Evolutionary conservation across 2,329 filamentous ascomycete genomes (phyloP), one percentile per base, ranked within the genome.

Genomic region (Beauveria sp.): DNA sequence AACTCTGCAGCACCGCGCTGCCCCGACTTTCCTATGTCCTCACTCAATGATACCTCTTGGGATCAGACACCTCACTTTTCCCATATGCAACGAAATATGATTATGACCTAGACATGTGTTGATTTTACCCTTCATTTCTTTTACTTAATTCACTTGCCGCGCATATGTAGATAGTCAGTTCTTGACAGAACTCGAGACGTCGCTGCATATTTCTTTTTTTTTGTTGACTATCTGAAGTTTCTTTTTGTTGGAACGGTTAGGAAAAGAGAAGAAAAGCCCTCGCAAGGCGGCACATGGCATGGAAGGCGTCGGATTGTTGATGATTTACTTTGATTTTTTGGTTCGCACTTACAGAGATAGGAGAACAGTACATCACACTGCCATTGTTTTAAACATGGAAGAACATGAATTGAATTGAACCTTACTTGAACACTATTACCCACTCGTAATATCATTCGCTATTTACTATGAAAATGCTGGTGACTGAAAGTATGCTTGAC

Each of bases 31-130:
- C 65, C 59, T 63, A 55, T 58, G 62, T 64, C 63, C 59, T 26
- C 14, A 7, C 47, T 24, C 59, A 52, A 70, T 67, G 67, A 72
- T 72, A 72, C 71, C 70, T 68, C 46, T 53, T 59, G 60, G 62
- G 65, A 65, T 40, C 63, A 65, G 66, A 55, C 62, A 59, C 41
- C 62, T 68, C 43, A 56, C 63, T 64, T 68, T 65, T 62, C 18
- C 52, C 24, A 48, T 55, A 61, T 61, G 63, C 61, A 61, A 67
- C 63, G 61, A 63, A 59, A 66, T 63, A 67, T 66, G 67, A 69
- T 69, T 61, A 70, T 67, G 66, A 67, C 64, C 56, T 57, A 56
- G 46, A 56, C 24, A 18, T 37, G 12, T 30, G 55, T 30, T 54
- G 20, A 48, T 24, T 58, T 54, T 28, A 55, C 28, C 30, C 47